Base-by-base conservation (phyloP, 129 eudicot species). In the Flaveria brownii region DNA sequence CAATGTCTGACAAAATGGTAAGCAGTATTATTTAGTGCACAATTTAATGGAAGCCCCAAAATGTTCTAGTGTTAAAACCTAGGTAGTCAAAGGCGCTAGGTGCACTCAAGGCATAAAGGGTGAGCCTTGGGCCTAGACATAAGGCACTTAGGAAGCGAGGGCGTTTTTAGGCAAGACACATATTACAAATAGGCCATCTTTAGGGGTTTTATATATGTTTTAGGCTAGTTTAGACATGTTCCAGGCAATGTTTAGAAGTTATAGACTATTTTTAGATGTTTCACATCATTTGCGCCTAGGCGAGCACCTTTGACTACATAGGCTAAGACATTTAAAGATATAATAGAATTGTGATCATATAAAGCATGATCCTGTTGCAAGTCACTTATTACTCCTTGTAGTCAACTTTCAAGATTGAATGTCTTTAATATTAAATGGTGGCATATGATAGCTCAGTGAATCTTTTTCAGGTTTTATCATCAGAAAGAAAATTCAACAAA, bases 1-100 rank as follows among this genome's bases (percentile, higher is more conserved):
- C 92, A 87, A 85, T 95, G 99, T 91, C 99, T 95, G 83, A 52
- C 5, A 81, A 78, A 42, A 84, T 64, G 12, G 30, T 4, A 49
- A 12, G 52, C 67, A 23, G 36, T 13, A 62, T 43, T 46, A 16
- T 46, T 71, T 78, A 46, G 79, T 30, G 41, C 64, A 55, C 18
- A 16, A 68, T 18, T 68, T 33, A 18, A 18, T 17, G 15, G 5
- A 13, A 57, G 12, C 3, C 54, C 51, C 28, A 59, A 59, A 33
- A 70, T 4, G 41, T n/a, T 43, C 25, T 43, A 50, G 16, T 6
- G 47, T 71, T 57, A 10, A 36, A 36, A 36, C 41, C 7, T 36
- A 3, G 41, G 7, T 36, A 36, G 41, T 36, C 41, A 0, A 36
- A 36, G 41, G 41, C 41, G 4, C 0, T 30, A 3, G 36, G 36